Evolutionary conservation across 257 asterid genomes (phyloP), one percentile per base, ranked within the genome.

Genomic region (Thymus mandschuricus): DNA sequence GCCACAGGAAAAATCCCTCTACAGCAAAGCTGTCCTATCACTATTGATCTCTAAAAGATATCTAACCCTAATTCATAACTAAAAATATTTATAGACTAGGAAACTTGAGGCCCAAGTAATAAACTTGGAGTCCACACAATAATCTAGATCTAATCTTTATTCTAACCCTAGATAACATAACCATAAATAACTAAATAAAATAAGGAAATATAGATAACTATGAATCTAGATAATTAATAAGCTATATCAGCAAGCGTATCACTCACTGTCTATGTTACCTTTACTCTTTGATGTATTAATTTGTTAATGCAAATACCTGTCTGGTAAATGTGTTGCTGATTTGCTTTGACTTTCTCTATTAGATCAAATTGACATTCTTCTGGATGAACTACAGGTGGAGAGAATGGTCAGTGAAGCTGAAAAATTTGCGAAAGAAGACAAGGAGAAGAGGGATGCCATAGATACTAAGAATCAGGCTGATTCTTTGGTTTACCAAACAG

Each of bases 381-480:
- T 43, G 34, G 9, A 63, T 69, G 27, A 34, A 28, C 67, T 46
- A 35, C 81, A 95, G 99, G 99, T 95, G 28, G 86, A 89, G 70
- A 95, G 91, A 81, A 95, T 95, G 99, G 99, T 95, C 15, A 83
- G 78, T 35, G 99, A 95, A 78, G 99, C 99, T 5, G 99, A 95
- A 52, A 89, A 78, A 75, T 95, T 89, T 13, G 86, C 99, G 1
- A 87, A 92, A 81, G 99, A 95, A 78, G 99, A 95, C 84, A 95
- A 95, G 82, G 99, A 92, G 80, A 95, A 85, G 88, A 89, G 99
- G 80, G 99, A 95, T 30, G 98, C 96, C 31, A 92, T 94, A 11
- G 99, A 94, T 70, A 92, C 99, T 10, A 94, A 94, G 82, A 94
- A 94, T 52, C 99, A 94, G 75, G 99, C 96, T 0, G 99, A 94